Evolutionary conservation across 2,329 filamentous ascomycete genomes (phyloP).

Genomic region (Botryotinia convoluta): DNA sequence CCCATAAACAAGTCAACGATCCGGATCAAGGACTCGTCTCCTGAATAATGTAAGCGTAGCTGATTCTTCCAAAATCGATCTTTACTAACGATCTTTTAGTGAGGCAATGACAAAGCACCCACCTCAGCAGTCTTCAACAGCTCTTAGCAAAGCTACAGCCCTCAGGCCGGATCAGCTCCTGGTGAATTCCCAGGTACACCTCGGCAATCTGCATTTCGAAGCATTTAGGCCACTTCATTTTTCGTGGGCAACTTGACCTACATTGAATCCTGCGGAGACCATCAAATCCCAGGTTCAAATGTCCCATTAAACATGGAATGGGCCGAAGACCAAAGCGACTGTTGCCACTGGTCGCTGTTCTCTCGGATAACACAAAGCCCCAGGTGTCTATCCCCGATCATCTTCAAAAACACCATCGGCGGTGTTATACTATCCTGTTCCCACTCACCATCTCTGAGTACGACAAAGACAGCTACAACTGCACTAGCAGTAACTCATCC

Average conservation of each 20-base stretch:
- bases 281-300: neutral
- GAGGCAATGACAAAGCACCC: constrained; percentile 97
- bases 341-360: neutral
- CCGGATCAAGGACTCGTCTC: constrained; percentile 38
- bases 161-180: constrained; percentile 70
- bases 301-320: neutral
- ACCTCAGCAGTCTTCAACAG: constrained; percentile 76
- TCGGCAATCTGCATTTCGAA: neutral
- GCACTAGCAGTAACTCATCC: neutral
- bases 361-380: neutral
- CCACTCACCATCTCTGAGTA: neutral
- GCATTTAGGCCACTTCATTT: neutral
- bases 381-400: neutral
- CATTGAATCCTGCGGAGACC: neutral
- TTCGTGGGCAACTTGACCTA: neutral
- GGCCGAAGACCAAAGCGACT: neutral
- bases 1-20: neutral
- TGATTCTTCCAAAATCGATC: constrained; percentile 14
- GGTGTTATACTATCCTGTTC: too few relatives aligned
- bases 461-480: neutral
- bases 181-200: constrained; percentile 73
- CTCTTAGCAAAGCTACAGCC: constrained; percentile 65
- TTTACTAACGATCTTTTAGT: constrained; percentile 56
- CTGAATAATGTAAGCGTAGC: constrained; percentile 84
- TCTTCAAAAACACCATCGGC: neutral